Evolutionary conservation across 2,329 filamentous ascomycete species (phyloP), one percentile per base, ranked within the genome.

Genomic region (Zasmidium angulare): DNA sequence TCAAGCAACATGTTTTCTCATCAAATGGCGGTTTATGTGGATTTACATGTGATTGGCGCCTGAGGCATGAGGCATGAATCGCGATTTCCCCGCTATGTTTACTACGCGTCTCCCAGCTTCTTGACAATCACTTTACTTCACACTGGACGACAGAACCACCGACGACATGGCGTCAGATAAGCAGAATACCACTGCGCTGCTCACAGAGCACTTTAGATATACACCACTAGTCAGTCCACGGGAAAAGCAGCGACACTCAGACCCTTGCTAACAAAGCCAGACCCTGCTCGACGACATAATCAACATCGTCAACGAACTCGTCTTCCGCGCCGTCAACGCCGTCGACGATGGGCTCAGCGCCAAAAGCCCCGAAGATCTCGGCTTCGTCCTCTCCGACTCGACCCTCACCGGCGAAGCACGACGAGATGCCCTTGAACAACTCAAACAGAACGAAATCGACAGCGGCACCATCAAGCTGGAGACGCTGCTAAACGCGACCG

Each of bases 271-370:
- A 29, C 26, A 29, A 14, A 14, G 11, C 36, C 58, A 96, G 93
- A 90, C 90, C 62, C 86, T 99, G 46, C 89, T 99, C 71, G 95
- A 99, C 84, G 93, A 98, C 78, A 93, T 98, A 69, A 96, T 98
- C 79, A 97, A 98, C 81, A 90, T 89, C 56, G 87, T 97, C 75
- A 99, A 98, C 79, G 90, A 93, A 71, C 85, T 97, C 69, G 89
- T 95, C 70, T 95, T 96, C 77, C 89, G 89, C 74, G 93, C 91
- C 55, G 87, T 96, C 70, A 90, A 91, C 70, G 91, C 89, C 61
- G 87, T 98, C 65, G 95, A 98, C 76, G 85, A 86, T 56, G 90
- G 91, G 1, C 86, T 99, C 20, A 81, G 91, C 51, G 83, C 84
- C 53, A 88, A 89, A 2, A 85, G 89, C 1, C 89, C 93, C 0